phyloP scores from a whole-genome alignment of 2,329 filamentous ascomycete genomes.

The Pseudodiploospora longispora region DNA sequence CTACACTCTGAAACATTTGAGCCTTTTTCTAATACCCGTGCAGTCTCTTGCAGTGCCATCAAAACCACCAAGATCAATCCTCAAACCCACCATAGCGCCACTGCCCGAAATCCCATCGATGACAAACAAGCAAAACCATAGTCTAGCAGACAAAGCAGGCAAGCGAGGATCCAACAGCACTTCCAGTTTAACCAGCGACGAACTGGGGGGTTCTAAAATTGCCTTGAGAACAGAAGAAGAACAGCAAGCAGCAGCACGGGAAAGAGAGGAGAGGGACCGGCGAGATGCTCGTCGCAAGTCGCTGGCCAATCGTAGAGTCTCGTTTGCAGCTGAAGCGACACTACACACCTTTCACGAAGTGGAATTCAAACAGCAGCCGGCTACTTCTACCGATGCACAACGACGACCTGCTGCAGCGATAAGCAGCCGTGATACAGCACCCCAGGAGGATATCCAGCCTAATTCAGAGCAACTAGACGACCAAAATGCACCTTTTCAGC shows the following conservation, averaged over 20 bases:
- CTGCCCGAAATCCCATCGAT: slow-evolving; percentile 58
- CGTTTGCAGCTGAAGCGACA: slow-evolving; percentile 94
- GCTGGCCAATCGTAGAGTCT: slow-evolving; percentile 85
- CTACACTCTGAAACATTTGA: slow-evolving; percentile 1
- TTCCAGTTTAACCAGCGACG: slow-evolving; percentile 13
- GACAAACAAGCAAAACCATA: slow-evolving; percentile 31
- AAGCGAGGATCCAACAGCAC: neutral
- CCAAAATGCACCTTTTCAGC: slow-evolving; percentile 53
- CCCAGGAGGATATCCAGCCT: slow-evolving; percentile 42
- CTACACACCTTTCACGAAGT: slow-evolving; percentile 95
- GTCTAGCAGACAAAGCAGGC: slow-evolving; percentile 7
- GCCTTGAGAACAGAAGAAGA: slow-evolving; percentile 62
- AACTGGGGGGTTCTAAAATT: slow-evolving; percentile 44
- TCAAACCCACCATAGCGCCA: slow-evolving; percentile 70
- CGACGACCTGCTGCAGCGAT: slow-evolving; percentile 60
- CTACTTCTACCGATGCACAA: slow-evolving; percentile 69
- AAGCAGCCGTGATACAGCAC: slow-evolving; percentile 49
- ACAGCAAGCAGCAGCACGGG: slow-evolving; percentile 59
- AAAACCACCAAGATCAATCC: slow-evolving; percentile 57
- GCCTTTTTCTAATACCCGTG: slow-evolving; percentile 11
- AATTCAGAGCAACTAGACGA: slow-evolving; percentile 36
- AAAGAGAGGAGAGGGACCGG: slow-evolving; percentile 65
- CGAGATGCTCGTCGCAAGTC: slow-evolving; percentile 88
- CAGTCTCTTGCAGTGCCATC: slow-evolving; percentile 49
- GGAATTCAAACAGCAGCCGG: slow-evolving; percentile 81